Evolutionary conservation across 768 basidiomycete species (phyloP).

Genomic region (Leccinum ochraceum): DNA sequence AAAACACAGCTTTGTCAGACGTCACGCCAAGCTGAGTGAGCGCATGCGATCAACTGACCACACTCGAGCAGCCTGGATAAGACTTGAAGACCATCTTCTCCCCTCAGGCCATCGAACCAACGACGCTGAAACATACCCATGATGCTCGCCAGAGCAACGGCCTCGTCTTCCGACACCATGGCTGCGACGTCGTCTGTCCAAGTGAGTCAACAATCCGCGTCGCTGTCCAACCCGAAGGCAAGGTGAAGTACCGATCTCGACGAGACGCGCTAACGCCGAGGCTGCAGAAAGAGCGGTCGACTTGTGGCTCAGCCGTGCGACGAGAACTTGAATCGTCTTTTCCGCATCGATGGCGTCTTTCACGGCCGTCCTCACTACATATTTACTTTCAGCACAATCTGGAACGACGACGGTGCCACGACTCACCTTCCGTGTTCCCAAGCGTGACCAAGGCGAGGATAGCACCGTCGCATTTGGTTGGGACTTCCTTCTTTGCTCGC

Average conservation of each 20-base stretch:
- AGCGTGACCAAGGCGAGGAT: constrained; percentile 20
- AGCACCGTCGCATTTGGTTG: constrained; percentile 19
- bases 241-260: constrained; percentile 21
- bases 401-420: neutral
- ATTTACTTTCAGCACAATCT: neutral
- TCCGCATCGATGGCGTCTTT: constrained; percentile 15
- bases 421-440: constrained; percentile 11
- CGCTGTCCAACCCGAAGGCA: neutral
- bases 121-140: constrained; percentile 25
- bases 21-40: too few species aligned
- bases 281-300: constrained; percentile 24
- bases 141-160: constrained; percentile 10
- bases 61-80: constrained; percentile 19
- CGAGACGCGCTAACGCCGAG: constrained; percentile 16
- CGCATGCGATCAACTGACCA: constrained; percentile 16
- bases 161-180: constrained; percentile 7
- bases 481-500: constrained; percentile 8
- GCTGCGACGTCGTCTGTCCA: constrained; percentile 19
- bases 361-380: constrained; percentile 10
- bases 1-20: neutral
- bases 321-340: constrained; percentile 18
- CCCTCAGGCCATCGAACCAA: constrained; percentile 31
- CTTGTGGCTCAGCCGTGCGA: constrained; percentile 18
- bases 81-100: constrained; percentile 29
- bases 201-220: neutral